phyloP scores from a whole-genome alignment of 192 early-diverging fungal genomes.

The Entomortierella beljakovae region DNA sequence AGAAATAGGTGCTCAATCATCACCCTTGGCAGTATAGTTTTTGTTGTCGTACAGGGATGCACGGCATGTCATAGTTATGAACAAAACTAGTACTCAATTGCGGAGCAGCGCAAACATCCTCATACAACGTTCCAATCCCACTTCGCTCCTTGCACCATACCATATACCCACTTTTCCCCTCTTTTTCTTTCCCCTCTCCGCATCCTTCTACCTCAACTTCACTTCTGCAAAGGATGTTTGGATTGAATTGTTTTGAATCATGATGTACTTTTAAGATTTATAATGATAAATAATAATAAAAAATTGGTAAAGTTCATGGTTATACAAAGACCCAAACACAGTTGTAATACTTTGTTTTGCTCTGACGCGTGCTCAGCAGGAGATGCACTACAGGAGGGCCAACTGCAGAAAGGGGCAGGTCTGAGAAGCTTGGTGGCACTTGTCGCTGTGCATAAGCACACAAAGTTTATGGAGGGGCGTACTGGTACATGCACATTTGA shows the following conservation, averaged over 20 bases:
- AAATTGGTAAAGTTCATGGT: neutral
- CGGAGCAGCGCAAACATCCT: slow-evolving; percentile 14
- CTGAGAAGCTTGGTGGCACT: slow-evolving; percentile 7
- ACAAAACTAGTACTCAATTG: neutral
- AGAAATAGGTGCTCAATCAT: neutral
- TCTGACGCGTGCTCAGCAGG: slow-evolving; percentile 17
- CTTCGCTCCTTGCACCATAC: too few species aligned
- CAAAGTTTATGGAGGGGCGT: neutral
- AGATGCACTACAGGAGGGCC: slow-evolving; percentile 9
- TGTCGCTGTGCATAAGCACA: slow-evolving; percentile 25
- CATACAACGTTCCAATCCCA: too few species aligned
- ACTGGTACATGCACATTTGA: slow-evolving; percentile 7
- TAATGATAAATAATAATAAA: neutral
- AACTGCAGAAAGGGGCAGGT: slow-evolving; percentile 1
- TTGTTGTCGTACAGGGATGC: slow-evolving; percentile 3
- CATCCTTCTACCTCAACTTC: too few species aligned
- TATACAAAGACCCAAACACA: neutral
- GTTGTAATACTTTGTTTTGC: neutral
- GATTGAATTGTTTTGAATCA: too few species aligned
- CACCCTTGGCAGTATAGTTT: neutral
- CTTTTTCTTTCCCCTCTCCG: neutral
- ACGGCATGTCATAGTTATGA: neutral
- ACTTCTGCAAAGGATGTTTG: too few species aligned
- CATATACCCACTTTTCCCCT: too few species aligned
- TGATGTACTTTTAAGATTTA: too few species aligned